Base-by-base conservation (phyloP, 2,329 filamentous ascomycete genomes). In the Alternaria sp. region DNA sequence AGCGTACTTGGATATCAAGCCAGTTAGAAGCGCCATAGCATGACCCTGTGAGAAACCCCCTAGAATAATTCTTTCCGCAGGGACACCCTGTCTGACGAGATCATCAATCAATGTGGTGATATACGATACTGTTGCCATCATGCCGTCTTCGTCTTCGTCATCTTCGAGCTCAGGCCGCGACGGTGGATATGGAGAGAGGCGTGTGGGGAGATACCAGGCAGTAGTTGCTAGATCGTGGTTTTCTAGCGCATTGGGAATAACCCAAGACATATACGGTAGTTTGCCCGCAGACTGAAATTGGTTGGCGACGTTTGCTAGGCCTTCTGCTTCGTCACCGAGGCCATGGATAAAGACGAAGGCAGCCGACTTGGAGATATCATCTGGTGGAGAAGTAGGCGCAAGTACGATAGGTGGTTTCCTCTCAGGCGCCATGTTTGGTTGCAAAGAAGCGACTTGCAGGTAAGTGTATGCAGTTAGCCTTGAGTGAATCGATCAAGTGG, bases 31-130 rank as follows among this genome's bases (percentile, higher is more conserved):
- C 12, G 79, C 76, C 60, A 84, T 77, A 0, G 81, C 82, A 68
- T 81, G 80, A 18, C 83, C 83, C 63, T 84, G 82, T 22, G 80
- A 82, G 67, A 84, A 84, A 3, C 83, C 82, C 4, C 81, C 83
- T 1, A 84, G 70, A 3, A 84, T 74, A 32, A 85, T 81, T 11
- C 82, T 74, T 56, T 80, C 53, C 75, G 75, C 70, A 1, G 80
- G 79, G 5, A 82, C 74, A 8, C 82, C 82, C 51, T 76, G 75
- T 25, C 70, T 65, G 5, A 82, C 74, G 40, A 81, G 71, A 20
- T 79, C 72, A 45, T 83, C 80, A 49, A 84, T 77, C 45, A 84
- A 63, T 4, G 71, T 72, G 40, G 80, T 80, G 10, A 84, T 62
- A 54, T 83, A 81, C 7, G 71, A 68, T 28, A 81, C 75, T 12